Conservation (phyloP, 108 stramenopile genomes). For the Pseudonitzschia multiseries region DNA sequence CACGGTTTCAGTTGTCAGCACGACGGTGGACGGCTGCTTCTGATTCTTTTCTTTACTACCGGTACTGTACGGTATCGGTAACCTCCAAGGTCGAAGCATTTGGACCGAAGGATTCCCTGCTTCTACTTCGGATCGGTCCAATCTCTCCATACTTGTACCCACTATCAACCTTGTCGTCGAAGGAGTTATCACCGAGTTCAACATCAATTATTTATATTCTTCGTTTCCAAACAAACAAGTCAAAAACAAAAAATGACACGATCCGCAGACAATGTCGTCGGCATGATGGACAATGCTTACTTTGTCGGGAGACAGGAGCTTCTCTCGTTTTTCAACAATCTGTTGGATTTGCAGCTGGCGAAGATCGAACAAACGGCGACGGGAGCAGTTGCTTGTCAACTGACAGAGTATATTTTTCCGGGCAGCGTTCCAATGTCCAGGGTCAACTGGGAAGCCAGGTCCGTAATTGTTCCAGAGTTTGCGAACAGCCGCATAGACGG, state of each 20-base stretch:
- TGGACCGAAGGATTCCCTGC: no score
- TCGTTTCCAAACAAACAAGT: background rate
- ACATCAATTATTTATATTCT: background rate
- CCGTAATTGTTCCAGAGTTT: background rate
- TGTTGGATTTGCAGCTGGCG: conserved; percentile 82
- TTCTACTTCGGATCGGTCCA: no score
- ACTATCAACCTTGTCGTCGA: no score
- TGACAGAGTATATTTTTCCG: conserved; percentile 93
- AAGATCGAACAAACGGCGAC: conserved; percentile 98
- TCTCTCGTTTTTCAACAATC: conserved; percentile 93
- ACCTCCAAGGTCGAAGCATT: no score
- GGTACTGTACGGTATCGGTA: no score
- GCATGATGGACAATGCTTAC: conserved; percentile 98
- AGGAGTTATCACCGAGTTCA: no score
- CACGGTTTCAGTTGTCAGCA: no score
- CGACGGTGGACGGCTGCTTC: no score
- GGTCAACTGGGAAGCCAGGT: conserved; percentile 93
- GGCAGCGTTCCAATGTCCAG: conserved; percentile 88
- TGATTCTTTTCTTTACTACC: no score
- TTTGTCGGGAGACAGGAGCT: conserved; percentile 95
- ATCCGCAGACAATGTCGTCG: conserved; percentile 16
- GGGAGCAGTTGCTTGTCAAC: conserved; percentile 96
- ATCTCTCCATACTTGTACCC: no score
- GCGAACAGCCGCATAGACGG: no score
- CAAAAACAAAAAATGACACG: background rate